phyloP scores from a whole-genome alignment of 2,329 filamentous ascomycete genomes.

The Colletotrichum eleusines region DNA sequence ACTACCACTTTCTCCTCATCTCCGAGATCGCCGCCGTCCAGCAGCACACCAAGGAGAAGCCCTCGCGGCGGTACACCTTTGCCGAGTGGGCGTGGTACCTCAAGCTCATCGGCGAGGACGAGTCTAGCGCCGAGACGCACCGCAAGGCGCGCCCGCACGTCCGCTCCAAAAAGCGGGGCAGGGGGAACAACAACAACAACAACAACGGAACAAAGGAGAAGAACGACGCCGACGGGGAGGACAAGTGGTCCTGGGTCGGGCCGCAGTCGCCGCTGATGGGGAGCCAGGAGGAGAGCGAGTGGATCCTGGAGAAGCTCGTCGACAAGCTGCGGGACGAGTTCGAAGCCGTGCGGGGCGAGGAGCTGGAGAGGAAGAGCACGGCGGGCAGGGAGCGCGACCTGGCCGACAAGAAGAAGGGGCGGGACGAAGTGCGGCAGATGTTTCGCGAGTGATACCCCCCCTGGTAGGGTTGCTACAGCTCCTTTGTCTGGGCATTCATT shows the following conservation, averaged over 20 bases:
- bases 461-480: too few species aligned
- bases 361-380: constrained; percentile 3
- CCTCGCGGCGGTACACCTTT: constrained; percentile 77
- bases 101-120: constrained; percentile 78
- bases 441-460: constrained; percentile 23
- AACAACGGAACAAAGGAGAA: constrained; percentile 14
- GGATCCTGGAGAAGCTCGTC: constrained; percentile 76
- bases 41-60: constrained; percentile 68
- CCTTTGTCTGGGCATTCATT: background rate
- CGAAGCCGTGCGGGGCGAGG: constrained; percentile 50
- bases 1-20: constrained; percentile 75
- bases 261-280: constrained; percentile 77
- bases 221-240: constrained; percentile 42
- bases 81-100: constrained; percentile 91
- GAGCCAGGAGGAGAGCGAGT: constrained; percentile 75
- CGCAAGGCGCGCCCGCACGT: constrained; percentile 52
- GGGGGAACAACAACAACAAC: constrained; percentile 28
- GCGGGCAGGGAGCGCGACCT: constrained; percentile 60
- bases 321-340: constrained; percentile 68
- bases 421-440: constrained; percentile 27
- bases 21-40: constrained; percentile 77
- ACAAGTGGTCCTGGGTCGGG: constrained; percentile 79
- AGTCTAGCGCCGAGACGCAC: constrained; percentile 64
- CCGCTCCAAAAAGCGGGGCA: constrained; percentile 41
- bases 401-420: constrained; percentile 49